Conservation (phyloP, 2,329 filamentous ascomycete species). For the Trichoderma endophyticum region DNA sequence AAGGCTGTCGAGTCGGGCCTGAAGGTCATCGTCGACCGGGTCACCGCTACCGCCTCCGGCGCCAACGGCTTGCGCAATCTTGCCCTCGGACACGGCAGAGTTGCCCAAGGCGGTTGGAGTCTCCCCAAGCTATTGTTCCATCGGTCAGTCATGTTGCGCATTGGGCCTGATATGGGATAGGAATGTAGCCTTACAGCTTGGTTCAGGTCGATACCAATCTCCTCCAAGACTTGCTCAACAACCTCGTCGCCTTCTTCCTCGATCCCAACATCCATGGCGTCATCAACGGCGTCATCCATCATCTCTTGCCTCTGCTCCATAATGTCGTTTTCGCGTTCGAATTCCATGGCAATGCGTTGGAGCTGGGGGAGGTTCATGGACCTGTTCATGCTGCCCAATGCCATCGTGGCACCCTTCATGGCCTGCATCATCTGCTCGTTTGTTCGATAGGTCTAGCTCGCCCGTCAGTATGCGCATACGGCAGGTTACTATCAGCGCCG, state of each 20-base stretch:
- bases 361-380: constrained; percentile 96
- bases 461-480: constrained; percentile 17
- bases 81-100: constrained; percentile 66
- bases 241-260: constrained; percentile 97
- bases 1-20: constrained; percentile 87
- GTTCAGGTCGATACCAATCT: constrained; percentile 91
- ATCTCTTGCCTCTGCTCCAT: constrained; percentile 99
- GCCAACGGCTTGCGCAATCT: constrained; percentile 83
- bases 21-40: constrained; percentile 83
- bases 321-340: constrained; percentile 97
- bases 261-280: constrained; percentile 83
- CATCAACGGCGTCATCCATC: constrained; percentile 99
- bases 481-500: not conserved
- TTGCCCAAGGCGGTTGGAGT: constrained; percentile 82
- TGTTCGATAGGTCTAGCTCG: constrained; percentile 78
- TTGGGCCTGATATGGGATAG: not conserved
- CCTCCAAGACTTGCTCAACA: constrained; percentile 92
- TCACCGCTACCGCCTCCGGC: constrained; percentile 51
- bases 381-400: constrained; percentile 94
- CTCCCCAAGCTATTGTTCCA: constrained; percentile 70
- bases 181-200: constrained; percentile 64
- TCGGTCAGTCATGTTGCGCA: constrained; percentile 10
- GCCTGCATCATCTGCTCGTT: constrained; percentile 99
- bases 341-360: constrained; percentile 97
- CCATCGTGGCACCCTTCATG: constrained; percentile 95